These are phyloP conservation scores for Nothomitra cinnamomea DNA, from an alignment of 2,329 filamentous ascomycete species.

Conservation along the genomic window DNA sequence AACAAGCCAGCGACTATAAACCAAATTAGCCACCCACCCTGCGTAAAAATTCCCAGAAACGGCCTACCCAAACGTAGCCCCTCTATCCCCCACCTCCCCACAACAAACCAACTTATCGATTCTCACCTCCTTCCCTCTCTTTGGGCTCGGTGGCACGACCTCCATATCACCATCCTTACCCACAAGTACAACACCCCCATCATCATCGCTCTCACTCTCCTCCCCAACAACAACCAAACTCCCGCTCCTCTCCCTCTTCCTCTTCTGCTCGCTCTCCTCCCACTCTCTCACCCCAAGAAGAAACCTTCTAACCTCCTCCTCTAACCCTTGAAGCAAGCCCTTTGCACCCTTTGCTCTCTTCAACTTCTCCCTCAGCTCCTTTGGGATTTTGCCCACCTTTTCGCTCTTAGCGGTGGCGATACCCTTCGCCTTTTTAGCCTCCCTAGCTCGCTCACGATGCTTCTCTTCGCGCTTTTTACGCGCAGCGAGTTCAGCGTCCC, in stretches of 20 bases:
- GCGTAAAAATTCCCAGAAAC: conserved; percentile 7
- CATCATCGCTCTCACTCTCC: conserved; percentile 34
- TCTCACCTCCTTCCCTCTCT: conserved; percentile 29
- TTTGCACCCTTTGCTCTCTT: conserved; percentile 69
- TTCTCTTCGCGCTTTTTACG: conserved; percentile 20
- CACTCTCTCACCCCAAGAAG: conserved; percentile 45
- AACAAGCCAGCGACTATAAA: conserved; percentile 65
- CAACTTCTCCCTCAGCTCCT: conserved; percentile 61
- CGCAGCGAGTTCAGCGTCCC: conserved; percentile 44
- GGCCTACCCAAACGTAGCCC: conserved; percentile 60
- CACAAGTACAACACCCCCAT: conserved; percentile 87
- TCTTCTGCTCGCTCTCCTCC: conserved; percentile 29
- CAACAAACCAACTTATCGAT: conserved; percentile 60
- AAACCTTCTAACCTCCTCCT: conserved; percentile 67
- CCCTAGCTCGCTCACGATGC: conserved; percentile 25
- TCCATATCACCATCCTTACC: conserved; percentile 50
- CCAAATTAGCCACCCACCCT: conserved; percentile 5
- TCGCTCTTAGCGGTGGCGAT: conserved; percentile 16
- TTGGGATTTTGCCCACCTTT: conserved; percentile 42
- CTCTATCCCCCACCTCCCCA: conserved; percentile 54
- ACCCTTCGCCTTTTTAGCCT: conserved; percentile 28
- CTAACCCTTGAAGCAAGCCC: conserved; percentile 64
- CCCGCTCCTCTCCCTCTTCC: neutral
- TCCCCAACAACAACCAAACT: conserved; percentile 14
- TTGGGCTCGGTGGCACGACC: conserved; percentile 36